Conservation (phyloP, 2,329 filamentous ascomycete genomes). For the Westerdykella aurantiaca region DNA sequence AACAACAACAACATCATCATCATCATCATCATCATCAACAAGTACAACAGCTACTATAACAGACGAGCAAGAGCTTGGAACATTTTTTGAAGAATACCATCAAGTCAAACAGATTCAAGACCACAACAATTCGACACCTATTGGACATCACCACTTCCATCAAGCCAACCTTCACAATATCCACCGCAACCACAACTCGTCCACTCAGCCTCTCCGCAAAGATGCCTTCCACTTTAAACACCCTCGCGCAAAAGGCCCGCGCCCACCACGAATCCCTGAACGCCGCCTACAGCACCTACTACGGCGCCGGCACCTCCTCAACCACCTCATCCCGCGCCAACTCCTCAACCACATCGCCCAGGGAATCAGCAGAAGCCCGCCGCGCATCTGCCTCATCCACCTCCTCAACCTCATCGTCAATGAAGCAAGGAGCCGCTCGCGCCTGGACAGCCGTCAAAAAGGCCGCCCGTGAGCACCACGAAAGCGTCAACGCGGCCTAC, state of each 20-base stretch:
- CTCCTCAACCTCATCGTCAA: background rate
- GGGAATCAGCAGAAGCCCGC: slow-evolving; percentile 7
- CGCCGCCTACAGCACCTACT: slow-evolving; percentile 6
- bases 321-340: slow-evolving; percentile 1
- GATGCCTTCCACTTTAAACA: slow-evolving; percentile 78
- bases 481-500: slow-evolving; percentile 7
- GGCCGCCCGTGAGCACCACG: slow-evolving; percentile 11
- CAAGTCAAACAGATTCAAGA: background rate
- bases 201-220: slow-evolving; percentile 29
- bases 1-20: background rate
- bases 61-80: background rate
- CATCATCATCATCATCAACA: background rate
- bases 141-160: background rate
- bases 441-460: slow-evolving; percentile 7
- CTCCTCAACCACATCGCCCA: background rate
- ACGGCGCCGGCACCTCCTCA: slow-evolving; percentile 6
- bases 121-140: slow-evolving; percentile 1
- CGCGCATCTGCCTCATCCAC: slow-evolving; percentile 7
- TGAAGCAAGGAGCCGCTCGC: background rate
- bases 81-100: background rate
- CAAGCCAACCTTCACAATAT: background rate
- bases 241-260: slow-evolving; percentile 96
- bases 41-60: background rate
- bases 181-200: background rate
- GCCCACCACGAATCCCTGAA: slow-evolving; percentile 64